Conservation (phyloP, 352 stramenopile species). For the Phytophthora fragariae region DNA sequence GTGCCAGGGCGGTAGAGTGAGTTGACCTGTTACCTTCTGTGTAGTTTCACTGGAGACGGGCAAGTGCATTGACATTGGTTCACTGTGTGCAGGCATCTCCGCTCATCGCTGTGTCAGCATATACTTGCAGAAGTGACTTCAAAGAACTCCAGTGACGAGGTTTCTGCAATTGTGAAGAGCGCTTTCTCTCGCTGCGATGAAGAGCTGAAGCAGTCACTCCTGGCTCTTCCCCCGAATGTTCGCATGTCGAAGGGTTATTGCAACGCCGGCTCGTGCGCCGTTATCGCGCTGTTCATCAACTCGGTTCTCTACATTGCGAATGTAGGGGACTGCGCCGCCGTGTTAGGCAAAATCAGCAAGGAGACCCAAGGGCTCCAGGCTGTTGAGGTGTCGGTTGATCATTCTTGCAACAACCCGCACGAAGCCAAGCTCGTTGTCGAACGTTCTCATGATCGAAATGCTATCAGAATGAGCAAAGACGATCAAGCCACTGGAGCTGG, state of each 20-base stretch:
- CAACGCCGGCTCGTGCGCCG: conserved; percentile 73
- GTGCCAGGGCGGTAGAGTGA: conserved; percentile 71
- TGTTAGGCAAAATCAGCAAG: conserved; percentile 77
- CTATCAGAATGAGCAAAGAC: conserved; percentile 93
- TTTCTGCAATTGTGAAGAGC: conserved; percentile 38
- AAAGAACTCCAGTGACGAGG: conserved; percentile 42
- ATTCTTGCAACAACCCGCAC: conserved; percentile 64
- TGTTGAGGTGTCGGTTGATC: conserved; percentile 59
- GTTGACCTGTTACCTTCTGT: conserved; percentile 12
- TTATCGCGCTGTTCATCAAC: conserved; percentile 70
- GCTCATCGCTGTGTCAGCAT: conserved; percentile 45
- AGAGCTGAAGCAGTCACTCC: conserved; percentile 62
- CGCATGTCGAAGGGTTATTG: conserved; percentile 73
- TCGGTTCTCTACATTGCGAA: conserved; percentile 88
- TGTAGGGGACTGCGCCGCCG: conserved; percentile 91
- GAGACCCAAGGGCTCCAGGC: conserved; percentile 38
- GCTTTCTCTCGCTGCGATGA: conserved; percentile 66
- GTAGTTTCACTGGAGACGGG: not conserved
- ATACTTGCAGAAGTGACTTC: conserved; percentile 42
- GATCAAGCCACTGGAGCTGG: conserved; percentile 78
- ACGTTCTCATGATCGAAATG: conserved; percentile 73
- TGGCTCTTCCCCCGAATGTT: conserved; percentile 46
- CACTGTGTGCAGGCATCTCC: conserved; percentile 38
- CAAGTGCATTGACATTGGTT: conserved; percentile 8
- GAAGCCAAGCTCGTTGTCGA: conserved; percentile 68